Base-by-base conservation (phyloP, 129 eudicot species). In the Erigeron canadensis region DNA sequence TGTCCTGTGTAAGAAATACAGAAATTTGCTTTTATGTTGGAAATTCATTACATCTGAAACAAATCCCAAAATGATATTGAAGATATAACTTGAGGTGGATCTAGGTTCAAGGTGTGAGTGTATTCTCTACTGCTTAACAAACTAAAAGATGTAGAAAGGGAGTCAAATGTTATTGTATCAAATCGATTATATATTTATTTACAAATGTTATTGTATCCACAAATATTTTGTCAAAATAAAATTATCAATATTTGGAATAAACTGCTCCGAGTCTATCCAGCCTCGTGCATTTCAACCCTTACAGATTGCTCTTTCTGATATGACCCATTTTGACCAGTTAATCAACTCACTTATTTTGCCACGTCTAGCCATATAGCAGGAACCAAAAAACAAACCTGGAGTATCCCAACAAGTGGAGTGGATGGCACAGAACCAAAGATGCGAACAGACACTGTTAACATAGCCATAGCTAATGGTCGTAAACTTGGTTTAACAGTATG, bases 401-500 rank as follows among this genome's bases (percentile, higher is more conserved):
- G 86, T 70, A 87, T 84, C 41, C 98, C 98, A 46, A 94, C 97
- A 71, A 94, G 98, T 57, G 98, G 97, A 62, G 96, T 79, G 37
- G 98, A 94, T 51, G 98, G 98, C 74, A 94, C 98, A 12, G 89
- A 97, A 56, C 98, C 98, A 79, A 94, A 89, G 7, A 94, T 61
- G 78, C 89, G 98, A 81, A 94, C 87, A 2, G 96, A 79, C 3
- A 94, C 98, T 11, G 97, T 94, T 21, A 97, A 89, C 67, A 94
- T 94, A 17, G 98, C 96, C 95, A 94, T 94, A 15, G 98, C 82
- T 67, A 94, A 74, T 4, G 98, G 98, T 64, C 98, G 65, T 63
- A 94, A 63, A 83, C 98, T 90, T 67, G 98, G 98, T 83, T 86
- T 84, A 50, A 94, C 98, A 75, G 85, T 80, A 77, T 90, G 98